Evolutionary conservation across 352 stramenopile genomes (phyloP).

Genomic region (Globisporangium mamillatum): DNA sequence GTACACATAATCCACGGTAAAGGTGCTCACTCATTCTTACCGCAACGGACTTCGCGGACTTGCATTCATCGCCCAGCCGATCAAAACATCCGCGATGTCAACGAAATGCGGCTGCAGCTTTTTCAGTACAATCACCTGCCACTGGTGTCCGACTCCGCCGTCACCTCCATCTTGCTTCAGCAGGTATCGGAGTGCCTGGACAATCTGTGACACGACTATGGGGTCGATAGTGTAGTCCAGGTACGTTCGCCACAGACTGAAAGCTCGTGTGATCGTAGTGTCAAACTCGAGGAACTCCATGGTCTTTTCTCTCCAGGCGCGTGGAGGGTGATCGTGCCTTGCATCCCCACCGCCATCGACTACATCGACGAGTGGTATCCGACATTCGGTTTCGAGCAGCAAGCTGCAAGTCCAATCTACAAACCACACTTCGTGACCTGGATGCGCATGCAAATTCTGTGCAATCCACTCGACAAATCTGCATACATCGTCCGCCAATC

Average conservation of each 20-base stretch:
- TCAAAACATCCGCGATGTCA: conserved; percentile 62
- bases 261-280: conserved; percentile 25
- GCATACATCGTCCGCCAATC: background rate
- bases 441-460: conserved; percentile 27
- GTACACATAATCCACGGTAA: background rate
- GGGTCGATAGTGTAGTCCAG: conserved; percentile 48
- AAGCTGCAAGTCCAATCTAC: conserved; percentile 49
- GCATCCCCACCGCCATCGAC: background rate
- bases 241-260: conserved; percentile 49
- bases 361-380: conserved; percentile 23
- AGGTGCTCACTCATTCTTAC: conserved; percentile 21
- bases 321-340: background rate
- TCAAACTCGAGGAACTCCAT: conserved; percentile 53
- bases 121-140: conserved; percentile 28
- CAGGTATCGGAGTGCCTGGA: conserved; percentile 30
- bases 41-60: conserved; percentile 29
- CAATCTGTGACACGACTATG: conserved; percentile 36
- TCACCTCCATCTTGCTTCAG: conserved; percentile 21
- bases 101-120: conserved; percentile 71
- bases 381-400: conserved; percentile 35
- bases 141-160: conserved; percentile 15
- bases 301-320: conserved; percentile 32
- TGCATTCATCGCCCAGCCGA: conserved; percentile 64
- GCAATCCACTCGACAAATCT: conserved; percentile 53
- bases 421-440: conserved; percentile 43